A percentile compares a stretch with the other conserved stretches of the same genome.
Evolutionary conservation across 257 asterid species (phyloP).

Genomic region (Solanum gandarillasii): DNA sequence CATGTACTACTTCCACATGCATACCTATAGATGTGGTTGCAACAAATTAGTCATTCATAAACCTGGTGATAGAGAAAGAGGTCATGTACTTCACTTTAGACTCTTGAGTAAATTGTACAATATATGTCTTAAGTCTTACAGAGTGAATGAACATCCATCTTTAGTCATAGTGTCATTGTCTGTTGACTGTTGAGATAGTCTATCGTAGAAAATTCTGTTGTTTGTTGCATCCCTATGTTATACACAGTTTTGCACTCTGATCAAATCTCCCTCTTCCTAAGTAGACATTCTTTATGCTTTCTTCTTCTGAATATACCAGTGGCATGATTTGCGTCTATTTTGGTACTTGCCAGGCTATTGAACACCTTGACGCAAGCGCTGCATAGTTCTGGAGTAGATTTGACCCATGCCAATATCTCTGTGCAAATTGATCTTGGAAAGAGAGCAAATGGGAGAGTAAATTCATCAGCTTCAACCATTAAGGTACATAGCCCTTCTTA

Average conservation of each 20-base stretch:
- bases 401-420: slow-evolving; percentile 74
- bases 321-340: neutral
- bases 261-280: neutral
- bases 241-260: neutral
- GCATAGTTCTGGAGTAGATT: slow-evolving; percentile 76
- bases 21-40: neutral
- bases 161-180: neutral
- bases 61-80: neutral
- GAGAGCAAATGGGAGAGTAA: slow-evolving; percentile 35
- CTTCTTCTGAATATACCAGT: neutral
- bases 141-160: neutral
- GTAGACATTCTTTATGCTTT: neutral
- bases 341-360: slow-evolving; percentile 51
- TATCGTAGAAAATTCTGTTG: neutral
- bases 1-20: neutral
- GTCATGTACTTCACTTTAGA: neutral
- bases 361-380: slow-evolving; percentile 74
- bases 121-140: neutral
- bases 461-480: slow-evolving; percentile 38
- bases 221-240: neutral
- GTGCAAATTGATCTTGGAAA: slow-evolving; percentile 89
- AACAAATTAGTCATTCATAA: neutral
- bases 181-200: neutral
- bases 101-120: neutral
- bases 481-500: slow-evolving; percentile 39